Evolutionary conservation across 345 rosid genomes (phyloP), one percentile per base, ranked within the genome.

Genomic region (Clarkia xantiana): DNA sequence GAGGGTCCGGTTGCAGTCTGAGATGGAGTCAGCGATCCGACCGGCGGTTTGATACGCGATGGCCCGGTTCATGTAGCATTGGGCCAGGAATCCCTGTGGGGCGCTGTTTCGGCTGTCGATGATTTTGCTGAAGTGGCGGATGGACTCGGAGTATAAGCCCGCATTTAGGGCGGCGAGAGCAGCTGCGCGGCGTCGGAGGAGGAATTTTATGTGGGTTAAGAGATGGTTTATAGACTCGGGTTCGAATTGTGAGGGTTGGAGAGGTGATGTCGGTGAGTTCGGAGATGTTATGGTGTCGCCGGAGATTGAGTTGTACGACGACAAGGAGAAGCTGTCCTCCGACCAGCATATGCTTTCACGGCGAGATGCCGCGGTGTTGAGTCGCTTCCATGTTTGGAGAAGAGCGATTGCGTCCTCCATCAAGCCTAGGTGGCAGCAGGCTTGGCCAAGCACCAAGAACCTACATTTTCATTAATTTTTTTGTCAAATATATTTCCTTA

Each of bases 401-500:
- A 75, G 74, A 44, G 61, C 76, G 67, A 75, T 57, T 14, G 80
- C 76, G 49, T 75, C 80, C 60, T 75, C 80, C 80, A 75, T 71
- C 2, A 71, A 64, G 48, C 80, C 80, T 14, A 75, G 58, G 49
- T 71, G 74, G 62, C 72, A 60, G 50, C 77, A 72, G 1, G 74
- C 81, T 59, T 68, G 71, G 45, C 81, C 77, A 6, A 69, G 56
- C 14, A 69, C 63, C 70, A 54, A 47, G 56, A 63, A 71, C 57
- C 76, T 74, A 67, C 59, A 46, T 4, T 4, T 12, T 39, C 17
- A 17, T 3, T 10, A 17, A 42, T 41, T 18, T 41, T 18, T 29
- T 7, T 7, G 36, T 29, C 36, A 29, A 29, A 29, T 29, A 29
- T 29, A 29, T 29, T 29, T 29, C 7, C 36, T 29, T 10, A 29